Evolutionary conservation across 2,329 filamentous ascomycete genomes (phyloP).

Genomic region (Venturia oleaginea): DNA sequence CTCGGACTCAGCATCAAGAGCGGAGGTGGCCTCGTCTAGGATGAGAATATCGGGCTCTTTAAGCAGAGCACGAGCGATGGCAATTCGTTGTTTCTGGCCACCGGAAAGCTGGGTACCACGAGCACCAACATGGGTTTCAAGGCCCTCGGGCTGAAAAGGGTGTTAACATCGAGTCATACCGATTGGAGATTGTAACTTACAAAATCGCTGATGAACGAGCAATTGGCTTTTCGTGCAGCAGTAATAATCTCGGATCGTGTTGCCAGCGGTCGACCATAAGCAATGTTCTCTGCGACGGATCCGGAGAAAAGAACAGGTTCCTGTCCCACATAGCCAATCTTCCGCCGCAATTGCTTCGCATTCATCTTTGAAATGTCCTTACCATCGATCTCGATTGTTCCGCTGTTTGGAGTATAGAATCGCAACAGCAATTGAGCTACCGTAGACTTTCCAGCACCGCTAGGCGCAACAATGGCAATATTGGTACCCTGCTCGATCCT

Average conservation of each 20-base stretch:
- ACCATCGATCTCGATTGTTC: slow-evolving; percentile 74
- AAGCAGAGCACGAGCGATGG: slow-evolving; percentile 86
- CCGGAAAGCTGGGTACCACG: slow-evolving; percentile 89
- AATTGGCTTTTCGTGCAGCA: slow-evolving; percentile 88
- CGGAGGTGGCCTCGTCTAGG: slow-evolving; percentile 88
- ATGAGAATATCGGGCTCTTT: slow-evolving; percentile 97
- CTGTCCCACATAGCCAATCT: slow-evolving; percentile 91
- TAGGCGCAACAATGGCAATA: slow-evolving; percentile 92
- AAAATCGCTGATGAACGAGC: slow-evolving; percentile 92
- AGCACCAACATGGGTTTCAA: slow-evolving; percentile 89
- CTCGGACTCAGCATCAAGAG: slow-evolving; percentile 91
- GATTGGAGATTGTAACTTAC: no score
- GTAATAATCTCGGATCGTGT: slow-evolving; percentile 71
- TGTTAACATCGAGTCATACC: background rate
- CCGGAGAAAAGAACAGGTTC: slow-evolving; percentile 90
- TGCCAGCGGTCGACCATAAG: slow-evolving; percentile 78
- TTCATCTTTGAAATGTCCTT: slow-evolving; percentile 80
- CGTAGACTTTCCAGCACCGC: slow-evolving; percentile 91
- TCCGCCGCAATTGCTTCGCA: slow-evolving; percentile 80
- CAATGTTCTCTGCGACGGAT: slow-evolving; percentile 78
- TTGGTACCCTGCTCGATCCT: slow-evolving; percentile 89
- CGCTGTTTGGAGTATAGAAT: slow-evolving; percentile 77
- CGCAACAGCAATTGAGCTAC: slow-evolving; percentile 84
- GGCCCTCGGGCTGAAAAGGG: slow-evolving; percentile 60
- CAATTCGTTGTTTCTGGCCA: slow-evolving; percentile 95